Percentiles rank a stretch among this genome's conserved stretches.
These are phyloP conservation scores for Artemisia argyi DNA, from an alignment of 129 eudicot species.

Conservation along the genomic window DNA sequence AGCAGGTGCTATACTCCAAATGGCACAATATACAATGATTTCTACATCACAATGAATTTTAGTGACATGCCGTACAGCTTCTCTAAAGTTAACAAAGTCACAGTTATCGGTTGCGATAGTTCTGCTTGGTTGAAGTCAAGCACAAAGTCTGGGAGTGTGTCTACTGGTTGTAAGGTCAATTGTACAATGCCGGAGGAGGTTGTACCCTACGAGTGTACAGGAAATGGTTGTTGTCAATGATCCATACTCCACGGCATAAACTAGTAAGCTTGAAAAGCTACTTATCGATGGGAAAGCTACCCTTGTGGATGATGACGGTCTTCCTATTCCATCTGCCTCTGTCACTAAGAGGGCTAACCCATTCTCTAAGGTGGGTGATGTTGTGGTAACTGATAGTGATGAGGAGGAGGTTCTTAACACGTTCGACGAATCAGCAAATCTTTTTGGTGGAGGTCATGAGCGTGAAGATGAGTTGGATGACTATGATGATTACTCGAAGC, in stretches of 20 bases:
- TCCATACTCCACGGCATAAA: conserved; percentile 16
- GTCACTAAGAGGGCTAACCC: too few species aligned
- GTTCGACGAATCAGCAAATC: too few species aligned
- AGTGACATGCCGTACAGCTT: neutral
- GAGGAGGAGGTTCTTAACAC: too few species aligned
- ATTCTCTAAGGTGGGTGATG: too few species aligned
- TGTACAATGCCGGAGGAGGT: conserved; percentile 13
- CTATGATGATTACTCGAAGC: too few species aligned
- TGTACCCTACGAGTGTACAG: conserved; percentile 27
- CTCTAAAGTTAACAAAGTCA: conserved; percentile 35
- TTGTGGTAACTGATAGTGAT: too few species aligned
- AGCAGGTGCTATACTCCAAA: neutral
- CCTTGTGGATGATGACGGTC: too few species aligned
- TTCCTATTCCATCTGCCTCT: too few species aligned
- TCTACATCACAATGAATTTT: neutral
- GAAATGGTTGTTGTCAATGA: conserved; percentile 48
- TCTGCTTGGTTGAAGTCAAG: neutral
- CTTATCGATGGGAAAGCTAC: too few species aligned
- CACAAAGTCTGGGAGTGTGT: neutral
- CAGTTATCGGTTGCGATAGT: conserved; percentile 42
- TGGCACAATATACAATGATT: neutral
- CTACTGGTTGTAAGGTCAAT: conserved; percentile 26
- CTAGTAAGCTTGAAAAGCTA: too few species aligned
- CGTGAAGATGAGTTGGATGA: too few species aligned
- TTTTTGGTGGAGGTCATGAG: too few species aligned